Evolutionary conservation across 176 grass and related monocot genomes (phyloP).

Genomic region (Chrysopogon serrulatus): DNA sequence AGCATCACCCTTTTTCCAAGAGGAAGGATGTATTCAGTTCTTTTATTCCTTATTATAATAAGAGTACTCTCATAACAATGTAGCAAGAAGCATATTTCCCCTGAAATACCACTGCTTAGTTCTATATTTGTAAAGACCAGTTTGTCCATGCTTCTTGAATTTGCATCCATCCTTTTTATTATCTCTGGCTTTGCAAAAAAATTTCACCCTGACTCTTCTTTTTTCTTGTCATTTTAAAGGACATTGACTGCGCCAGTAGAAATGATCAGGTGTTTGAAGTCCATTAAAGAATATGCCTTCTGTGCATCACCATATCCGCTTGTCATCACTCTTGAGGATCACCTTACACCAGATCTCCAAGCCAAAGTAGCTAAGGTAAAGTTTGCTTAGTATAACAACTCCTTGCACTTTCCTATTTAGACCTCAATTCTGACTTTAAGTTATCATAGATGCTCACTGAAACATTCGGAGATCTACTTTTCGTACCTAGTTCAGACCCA

Average conservation of each 20-base stretch:
- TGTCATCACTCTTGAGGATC: constrained; percentile 94
- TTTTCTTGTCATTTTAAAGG: constrained; percentile 46
- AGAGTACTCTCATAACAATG: too few species aligned
- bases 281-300: constrained; percentile 84
- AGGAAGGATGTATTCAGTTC: neutral
- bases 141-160: neutral
- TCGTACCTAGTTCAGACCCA: constrained; percentile 48
- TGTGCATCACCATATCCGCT: constrained; percentile 70
- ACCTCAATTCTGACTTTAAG: constrained; percentile 18
- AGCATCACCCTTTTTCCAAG: neutral
- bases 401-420: neutral
- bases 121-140: neutral
- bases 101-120: neutral
- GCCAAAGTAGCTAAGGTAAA: constrained; percentile 89
- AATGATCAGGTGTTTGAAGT: constrained; percentile 77
- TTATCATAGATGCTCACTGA: constrained; percentile 58
- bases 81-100: neutral
- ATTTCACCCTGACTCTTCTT: constrained; percentile 4
- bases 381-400: constrained; percentile 5
- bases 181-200: neutral
- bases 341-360: constrained; percentile 89
- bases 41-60: neutral
- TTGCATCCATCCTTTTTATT: neutral
- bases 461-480: constrained; percentile 84
- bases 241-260: constrained; percentile 79